These are phyloP conservation scores for Solanum lycopersicoides DNA, from an alignment of 257 asterid species.

Conservation along the genomic window DNA sequence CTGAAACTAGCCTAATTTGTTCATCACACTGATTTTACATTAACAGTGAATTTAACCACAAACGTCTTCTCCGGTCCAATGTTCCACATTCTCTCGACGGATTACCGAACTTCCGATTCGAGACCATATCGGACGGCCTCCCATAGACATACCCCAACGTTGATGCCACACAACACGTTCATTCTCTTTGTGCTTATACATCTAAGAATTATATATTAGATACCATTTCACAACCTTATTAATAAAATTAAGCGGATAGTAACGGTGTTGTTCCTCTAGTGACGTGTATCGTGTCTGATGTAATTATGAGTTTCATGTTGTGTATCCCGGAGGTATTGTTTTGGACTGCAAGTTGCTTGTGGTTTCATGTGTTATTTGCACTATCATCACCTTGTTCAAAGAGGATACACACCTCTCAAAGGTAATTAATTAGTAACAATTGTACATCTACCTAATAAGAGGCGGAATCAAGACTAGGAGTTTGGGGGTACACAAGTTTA, in stretches of 20 bases:
- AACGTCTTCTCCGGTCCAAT: neutral
- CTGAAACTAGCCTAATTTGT: neutral
- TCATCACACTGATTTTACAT: neutral
- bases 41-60: neutral
- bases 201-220: neutral
- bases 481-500: too few relatives aligned
- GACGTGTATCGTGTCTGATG: neutral
- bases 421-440: neutral
- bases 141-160: neutral
- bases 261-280: neutral
- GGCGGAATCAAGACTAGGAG: too few relatives aligned
- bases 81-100: neutral
- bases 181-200: neutral
- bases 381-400: neutral
- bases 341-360: slow-evolving; percentile 1
- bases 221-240: neutral
- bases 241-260: neutral
- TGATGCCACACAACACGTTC: neutral
- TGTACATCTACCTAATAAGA: too few relatives aligned
- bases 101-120: neutral
- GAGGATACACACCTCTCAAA: neutral
- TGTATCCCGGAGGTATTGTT: neutral
- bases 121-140: neutral
- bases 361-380: neutral
- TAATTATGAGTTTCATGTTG: neutral